Percentiles rank a stretch among this genome's conserved stretches.
These are phyloP conservation scores for Globisporangium canariense DNA, from an alignment of 352 stramenopile species.

Conservation along the genomic window DNA sequence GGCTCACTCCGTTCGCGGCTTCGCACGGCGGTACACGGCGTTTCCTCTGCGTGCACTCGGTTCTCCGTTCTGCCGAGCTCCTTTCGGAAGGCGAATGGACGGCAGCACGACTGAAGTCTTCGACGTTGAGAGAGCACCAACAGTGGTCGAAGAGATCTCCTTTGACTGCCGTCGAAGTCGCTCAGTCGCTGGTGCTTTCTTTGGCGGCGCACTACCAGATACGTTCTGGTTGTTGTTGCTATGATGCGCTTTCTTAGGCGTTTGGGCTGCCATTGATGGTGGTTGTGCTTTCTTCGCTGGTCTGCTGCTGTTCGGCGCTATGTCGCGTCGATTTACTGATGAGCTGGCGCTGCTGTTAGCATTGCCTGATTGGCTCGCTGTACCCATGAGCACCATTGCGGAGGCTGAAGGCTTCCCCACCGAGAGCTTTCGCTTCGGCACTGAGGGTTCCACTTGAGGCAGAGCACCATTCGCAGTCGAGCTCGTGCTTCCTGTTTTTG, in stretches of 20 bases:
- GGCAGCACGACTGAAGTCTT: constrained; percentile 6
- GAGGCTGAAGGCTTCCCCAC: not conserved
- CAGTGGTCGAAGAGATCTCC: not conserved
- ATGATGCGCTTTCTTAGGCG: not conserved
- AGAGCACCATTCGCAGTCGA: not conserved
- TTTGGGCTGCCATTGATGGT: too few species aligned
- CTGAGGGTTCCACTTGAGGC: not conserved
- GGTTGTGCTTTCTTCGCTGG: not conserved
- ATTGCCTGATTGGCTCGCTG: not conserved
- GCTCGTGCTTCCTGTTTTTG: not conserved
- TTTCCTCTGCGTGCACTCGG: not conserved
- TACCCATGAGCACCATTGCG: constrained; percentile 16
- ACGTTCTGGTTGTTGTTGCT: not conserved
- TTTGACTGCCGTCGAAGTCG: not conserved
- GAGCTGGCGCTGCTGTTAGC: not conserved
- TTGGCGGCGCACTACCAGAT: not conserved
- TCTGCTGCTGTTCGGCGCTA: not conserved
- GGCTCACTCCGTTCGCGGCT: not conserved
- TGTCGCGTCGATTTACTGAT: not conserved
- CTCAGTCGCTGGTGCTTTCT: not conserved
- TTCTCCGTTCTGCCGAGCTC: not conserved
- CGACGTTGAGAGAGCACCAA: not conserved
- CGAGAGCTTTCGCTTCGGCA: constrained; percentile 8
- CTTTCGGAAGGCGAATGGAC: constrained; percentile 5
- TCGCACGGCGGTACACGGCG: not conserved